Percentiles rank a stretch among this genome's conserved stretches.
Evolutionary conservation across 306 rosid genomes (phyloP).

Genomic region (Cyamopsis tetragonoloba): DNA sequence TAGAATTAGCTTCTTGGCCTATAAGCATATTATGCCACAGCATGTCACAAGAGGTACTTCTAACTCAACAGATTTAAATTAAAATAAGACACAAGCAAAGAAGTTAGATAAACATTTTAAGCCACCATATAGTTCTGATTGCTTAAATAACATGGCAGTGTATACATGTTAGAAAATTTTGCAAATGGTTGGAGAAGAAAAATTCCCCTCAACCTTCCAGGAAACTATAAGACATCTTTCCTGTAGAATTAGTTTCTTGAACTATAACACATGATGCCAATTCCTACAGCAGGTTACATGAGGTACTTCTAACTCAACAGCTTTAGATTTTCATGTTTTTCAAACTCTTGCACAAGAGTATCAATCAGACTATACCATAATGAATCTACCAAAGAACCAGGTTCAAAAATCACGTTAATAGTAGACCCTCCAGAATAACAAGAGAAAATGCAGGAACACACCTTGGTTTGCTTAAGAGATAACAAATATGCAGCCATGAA

Average conservation of each 20-base stretch:
- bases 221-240: not conserved
- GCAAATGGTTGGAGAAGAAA: constrained; percentile 2
- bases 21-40: too few species aligned
- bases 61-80: too few species aligned
- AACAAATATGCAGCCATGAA: constrained; percentile 92
- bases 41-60: too few species aligned
- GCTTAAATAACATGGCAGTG: not conserved
- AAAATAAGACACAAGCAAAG: not conserved
- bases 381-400: not conserved
- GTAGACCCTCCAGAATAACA: not conserved
- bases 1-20: too few species aligned
- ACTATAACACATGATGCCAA: too few species aligned
- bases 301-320: not conserved
- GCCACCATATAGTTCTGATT: not conserved
- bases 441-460: constrained; percentile 25
- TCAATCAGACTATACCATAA: constrained; percentile 5
- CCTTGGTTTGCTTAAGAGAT: constrained; percentile 91
- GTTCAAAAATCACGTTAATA: not conserved
- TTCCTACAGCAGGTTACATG: not conserved
- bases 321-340: not conserved
- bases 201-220: not conserved
- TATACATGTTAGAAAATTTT: not conserved
- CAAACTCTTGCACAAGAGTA: not conserved
- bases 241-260: too few species aligned
- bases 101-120: not conserved